phyloP scores from a whole-genome alignment of 768 basidiomycete species.

The Macrocybe gigantea region DNA sequence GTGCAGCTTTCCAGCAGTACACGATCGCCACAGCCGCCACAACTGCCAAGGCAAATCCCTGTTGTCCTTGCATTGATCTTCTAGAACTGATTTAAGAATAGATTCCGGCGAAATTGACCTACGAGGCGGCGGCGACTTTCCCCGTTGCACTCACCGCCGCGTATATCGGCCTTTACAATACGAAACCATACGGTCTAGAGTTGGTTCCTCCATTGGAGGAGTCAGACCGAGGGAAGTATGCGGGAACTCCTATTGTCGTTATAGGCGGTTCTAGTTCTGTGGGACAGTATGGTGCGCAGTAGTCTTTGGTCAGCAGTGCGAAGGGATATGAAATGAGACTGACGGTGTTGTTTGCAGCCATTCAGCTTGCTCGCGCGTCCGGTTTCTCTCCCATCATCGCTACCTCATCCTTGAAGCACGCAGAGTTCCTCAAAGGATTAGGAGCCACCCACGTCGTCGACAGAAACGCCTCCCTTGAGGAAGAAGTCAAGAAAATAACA shows the following conservation, averaged over 20 bases:
- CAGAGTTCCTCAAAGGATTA: slow-evolving; percentile 20
- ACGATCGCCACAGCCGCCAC: slow-evolving; percentile 32
- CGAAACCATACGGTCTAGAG: slow-evolving; percentile 29
- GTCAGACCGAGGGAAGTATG: slow-evolving; percentile 32
- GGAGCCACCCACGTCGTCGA: slow-evolving; percentile 29
- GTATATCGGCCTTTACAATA: slow-evolving; percentile 42
- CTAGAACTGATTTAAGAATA: slow-evolving; percentile 9
- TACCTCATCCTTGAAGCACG: slow-evolving; percentile 26
- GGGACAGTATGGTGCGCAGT: slow-evolving; percentile 37
- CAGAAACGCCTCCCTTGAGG: slow-evolving; percentile 11
- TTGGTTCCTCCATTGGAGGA: slow-evolving; percentile 32
- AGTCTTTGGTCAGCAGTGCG: slow-evolving; percentile 4
- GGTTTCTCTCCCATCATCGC: slow-evolving; percentile 28
- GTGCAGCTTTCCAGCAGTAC: slow-evolving; percentile 40
- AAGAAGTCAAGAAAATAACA: background rate
- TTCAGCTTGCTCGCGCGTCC: slow-evolving; percentile 27
- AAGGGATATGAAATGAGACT: background rate
- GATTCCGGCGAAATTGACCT: slow-evolving; percentile 42
- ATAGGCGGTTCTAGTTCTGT: slow-evolving; percentile 44
- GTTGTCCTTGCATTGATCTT: slow-evolving; percentile 1
- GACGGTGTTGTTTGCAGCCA: slow-evolving; percentile 11
- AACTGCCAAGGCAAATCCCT: slow-evolving; percentile 28
- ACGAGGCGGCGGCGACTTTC: slow-evolving; percentile 43
- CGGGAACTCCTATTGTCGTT: slow-evolving; percentile 38
- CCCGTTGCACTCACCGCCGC: slow-evolving; percentile 45